These are phyloP conservation scores for Leishmania braziliensis DNA, from an alignment of 208 protist species.

Conservation along the genomic window DNA sequence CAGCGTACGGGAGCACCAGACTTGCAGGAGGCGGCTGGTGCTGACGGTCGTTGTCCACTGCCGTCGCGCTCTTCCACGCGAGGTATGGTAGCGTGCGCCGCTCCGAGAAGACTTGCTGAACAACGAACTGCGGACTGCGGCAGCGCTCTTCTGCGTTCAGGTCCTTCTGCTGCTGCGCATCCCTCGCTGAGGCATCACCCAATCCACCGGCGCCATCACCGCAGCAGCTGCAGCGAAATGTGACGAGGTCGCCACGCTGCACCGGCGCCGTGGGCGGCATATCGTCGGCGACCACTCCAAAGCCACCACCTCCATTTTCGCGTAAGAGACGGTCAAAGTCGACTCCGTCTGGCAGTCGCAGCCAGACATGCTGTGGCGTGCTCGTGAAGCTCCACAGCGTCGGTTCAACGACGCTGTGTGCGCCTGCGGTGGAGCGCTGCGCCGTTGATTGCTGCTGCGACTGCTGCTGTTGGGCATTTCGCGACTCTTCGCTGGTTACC, in stretches of 20 bases:
- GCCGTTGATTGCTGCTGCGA: not conserved
- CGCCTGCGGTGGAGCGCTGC: not conserved
- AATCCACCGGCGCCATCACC: not conserved
- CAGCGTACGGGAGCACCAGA: constrained; percentile 14
- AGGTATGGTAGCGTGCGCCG: constrained; percentile 28
- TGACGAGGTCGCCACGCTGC: constrained; percentile 52
- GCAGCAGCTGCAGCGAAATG: constrained; percentile 31
- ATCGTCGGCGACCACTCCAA: constrained; percentile 44
- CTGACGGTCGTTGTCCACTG: not conserved
- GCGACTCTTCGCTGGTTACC: not conserved
- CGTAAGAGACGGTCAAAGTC: constrained; percentile 36
- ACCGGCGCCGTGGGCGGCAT: constrained; percentile 47
- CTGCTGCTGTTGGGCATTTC: not conserved
- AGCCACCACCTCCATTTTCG: constrained; percentile 33
- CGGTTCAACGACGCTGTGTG: constrained; percentile 14
- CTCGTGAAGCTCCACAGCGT: constrained; percentile 15
- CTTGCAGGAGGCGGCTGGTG: constrained; percentile 11
- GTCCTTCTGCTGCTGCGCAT: not conserved
- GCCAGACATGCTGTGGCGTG: constrained; percentile 37
- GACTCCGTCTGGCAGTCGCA: constrained; percentile 41
- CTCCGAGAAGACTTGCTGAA: constrained; percentile 30
- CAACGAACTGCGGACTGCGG: constrained; percentile 20
- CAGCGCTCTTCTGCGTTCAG: not conserved
- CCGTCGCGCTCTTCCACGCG: not conserved
- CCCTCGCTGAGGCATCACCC: not conserved